Base-by-base conservation (phyloP, 2,329 filamentous ascomycete genomes). In the Onygenales sp. region DNA sequence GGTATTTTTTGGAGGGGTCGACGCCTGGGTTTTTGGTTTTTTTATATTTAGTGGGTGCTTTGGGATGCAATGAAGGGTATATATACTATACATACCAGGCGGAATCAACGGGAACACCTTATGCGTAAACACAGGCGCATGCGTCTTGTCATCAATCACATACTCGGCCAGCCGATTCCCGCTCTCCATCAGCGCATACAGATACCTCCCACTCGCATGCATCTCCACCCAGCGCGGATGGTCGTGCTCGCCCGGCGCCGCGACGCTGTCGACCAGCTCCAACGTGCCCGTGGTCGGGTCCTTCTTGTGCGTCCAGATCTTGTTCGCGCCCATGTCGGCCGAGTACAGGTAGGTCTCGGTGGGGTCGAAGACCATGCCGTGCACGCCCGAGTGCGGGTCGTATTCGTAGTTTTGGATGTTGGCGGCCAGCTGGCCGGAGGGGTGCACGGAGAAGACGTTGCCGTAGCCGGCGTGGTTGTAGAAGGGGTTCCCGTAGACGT, bases 161-260 rank as follows among this genome's bases (percentile, higher is more conserved):
- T 93, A 95, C 62, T 90, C 86, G 68, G 83, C 89, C 54, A 95
- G 73, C 50, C 85, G 78, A 73, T 95, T 95, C 52, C 89, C 88
- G n/a, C 84, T 85, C 71, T 95, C 89, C 87, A 93, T 94, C 61
- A 95, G 77, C 7, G 81, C 88, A 71, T 94, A 95, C 54, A 95
- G 78, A 69, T 89, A 90, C 54, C 83, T 80, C 17, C 87, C 88
- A 1, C 80, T 80, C 2, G 85, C 85, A 68, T 92, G 87, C 66
- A 94, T 85, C 61, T 88, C 88, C 11, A 94, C 87, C 89, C 89
- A 95, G 63, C 89, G 82, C 13, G 89, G 89, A 68, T 93, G 89
- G 69, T 95, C 89, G 56, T 78, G 78, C 2, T 80, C 71, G 45
- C 78, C 77, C 0, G 88, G 87, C 32, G 88, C 88, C 57, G 86